These are phyloP conservation scores for Cornus suecica DNA, from an alignment of 148 eudicot genomes.

Conservation along the genomic window DNA sequence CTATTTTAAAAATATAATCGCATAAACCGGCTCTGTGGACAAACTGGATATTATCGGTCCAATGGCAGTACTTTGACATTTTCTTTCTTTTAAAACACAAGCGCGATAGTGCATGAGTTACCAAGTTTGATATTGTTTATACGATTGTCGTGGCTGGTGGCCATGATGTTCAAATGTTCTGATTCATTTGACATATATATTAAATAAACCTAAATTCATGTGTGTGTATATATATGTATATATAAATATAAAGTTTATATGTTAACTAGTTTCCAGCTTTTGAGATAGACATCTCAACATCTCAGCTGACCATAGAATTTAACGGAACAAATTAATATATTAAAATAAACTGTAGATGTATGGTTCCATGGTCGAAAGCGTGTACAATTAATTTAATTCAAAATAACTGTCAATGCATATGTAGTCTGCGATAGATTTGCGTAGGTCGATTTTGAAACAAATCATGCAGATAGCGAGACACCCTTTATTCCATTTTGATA, in stretches of 20 bases:
- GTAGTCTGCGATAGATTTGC: conserved; percentile 51
- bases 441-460: conserved; percentile 20
- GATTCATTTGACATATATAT: background rate
- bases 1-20: no score
- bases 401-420: conserved; percentile 18
- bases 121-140: conserved; percentile 1
- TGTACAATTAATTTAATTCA: conserved; percentile 37
- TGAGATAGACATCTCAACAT: conserved; percentile 4
- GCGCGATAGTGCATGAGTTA: conserved; percentile 3
- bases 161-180: background rate
- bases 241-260: no score
- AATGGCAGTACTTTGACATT: no score
- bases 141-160: background rate
- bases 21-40: no score
- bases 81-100: no score
- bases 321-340: conserved; percentile 15
- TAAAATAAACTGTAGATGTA: conserved; percentile 9
- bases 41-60: no score
- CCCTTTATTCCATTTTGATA: conserved; percentile 20
- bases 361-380: conserved; percentile 43
- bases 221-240: no score
- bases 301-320: conserved; percentile 30
- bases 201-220: background rate
- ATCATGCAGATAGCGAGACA: conserved; percentile 49
- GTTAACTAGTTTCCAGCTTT: background rate